Conservation (phyloP, 192 early-diverging fungal genomes). For the Backusella australiensis region DNA sequence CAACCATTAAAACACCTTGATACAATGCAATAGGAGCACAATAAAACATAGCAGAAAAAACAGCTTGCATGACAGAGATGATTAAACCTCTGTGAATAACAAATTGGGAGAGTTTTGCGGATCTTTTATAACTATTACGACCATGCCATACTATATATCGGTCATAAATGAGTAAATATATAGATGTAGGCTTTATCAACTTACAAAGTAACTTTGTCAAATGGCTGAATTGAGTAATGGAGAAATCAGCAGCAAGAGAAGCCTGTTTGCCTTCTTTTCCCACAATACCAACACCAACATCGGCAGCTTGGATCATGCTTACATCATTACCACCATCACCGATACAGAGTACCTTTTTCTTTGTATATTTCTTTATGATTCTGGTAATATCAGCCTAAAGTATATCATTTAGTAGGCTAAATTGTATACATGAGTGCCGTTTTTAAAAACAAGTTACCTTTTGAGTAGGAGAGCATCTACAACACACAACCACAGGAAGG, state of each 20-base stretch:
- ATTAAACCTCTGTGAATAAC: conserved; percentile 97
- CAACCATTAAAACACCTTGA: conserved; percentile 83
- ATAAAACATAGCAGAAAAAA: conserved; percentile 95
- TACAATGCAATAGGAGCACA: conserved; percentile 96
- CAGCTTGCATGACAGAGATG: conserved; percentile 97
- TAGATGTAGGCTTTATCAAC: neutral
- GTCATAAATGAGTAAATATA: neutral
- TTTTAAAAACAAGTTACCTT: conserved; percentile 50
- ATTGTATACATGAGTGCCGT: neutral
- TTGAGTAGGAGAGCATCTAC: conserved; percentile 95
- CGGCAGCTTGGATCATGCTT: conserved; percentile 94
- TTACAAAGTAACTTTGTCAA: conserved; percentile 76
- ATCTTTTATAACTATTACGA: conserved; percentile 91
- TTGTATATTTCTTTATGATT: conserved; percentile 72
- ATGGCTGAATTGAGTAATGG: conserved; percentile 84
- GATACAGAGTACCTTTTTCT: conserved; percentile 81
- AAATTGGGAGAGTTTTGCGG: conserved; percentile 93
- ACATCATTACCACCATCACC: conserved; percentile 99
- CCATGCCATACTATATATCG: conserved; percentile 82
- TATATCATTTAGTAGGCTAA: neutral
- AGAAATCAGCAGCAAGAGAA: conserved; percentile 92
- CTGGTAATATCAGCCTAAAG: conserved; percentile 75
- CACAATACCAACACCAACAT: conserved; percentile 95
- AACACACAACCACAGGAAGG: conserved; percentile 89
- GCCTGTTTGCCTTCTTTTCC: conserved; percentile 97